Evolutionary conservation across 164 flowering plant genomes (phyloP).

Genomic region (Magnolia officinalis): DNA sequence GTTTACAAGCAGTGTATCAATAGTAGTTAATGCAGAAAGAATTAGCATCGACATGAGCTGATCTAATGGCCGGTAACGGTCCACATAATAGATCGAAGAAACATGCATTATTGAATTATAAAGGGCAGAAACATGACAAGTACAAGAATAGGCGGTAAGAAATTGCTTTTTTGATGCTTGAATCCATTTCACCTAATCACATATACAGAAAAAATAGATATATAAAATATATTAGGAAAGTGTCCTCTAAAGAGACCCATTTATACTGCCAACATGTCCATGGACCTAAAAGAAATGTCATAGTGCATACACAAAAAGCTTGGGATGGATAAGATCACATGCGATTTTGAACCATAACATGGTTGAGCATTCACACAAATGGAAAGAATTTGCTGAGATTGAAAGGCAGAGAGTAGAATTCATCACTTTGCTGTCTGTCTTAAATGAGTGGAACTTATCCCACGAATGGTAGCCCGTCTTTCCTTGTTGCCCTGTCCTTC

Average conservation of each 20-base stretch:
- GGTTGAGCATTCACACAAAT: conserved; percentile 37
- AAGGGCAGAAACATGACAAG: too few relatives aligned
- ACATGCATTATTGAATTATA: too few relatives aligned
- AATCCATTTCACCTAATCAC: neutral
- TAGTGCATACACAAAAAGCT: neutral
- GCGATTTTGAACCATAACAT: neutral
- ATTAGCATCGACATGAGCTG: too few relatives aligned
- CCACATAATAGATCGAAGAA: too few relatives aligned
- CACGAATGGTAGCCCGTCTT: conserved; percentile 93
- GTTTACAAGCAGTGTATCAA: too few relatives aligned
- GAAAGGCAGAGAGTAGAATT: conserved; percentile 91
- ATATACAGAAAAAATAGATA: conserved; percentile 1
- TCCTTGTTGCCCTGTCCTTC: conserved; percentile 46
- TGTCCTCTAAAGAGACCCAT: neutral
- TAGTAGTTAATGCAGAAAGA: too few relatives aligned
- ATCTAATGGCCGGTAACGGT: too few relatives aligned
- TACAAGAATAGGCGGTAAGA: neutral
- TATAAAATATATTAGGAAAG: neutral
- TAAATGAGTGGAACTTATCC: conserved; percentile 82
- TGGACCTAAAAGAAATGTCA: neutral
- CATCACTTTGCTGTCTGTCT: conserved; percentile 74
- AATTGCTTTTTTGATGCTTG: neutral
- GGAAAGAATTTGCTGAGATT: conserved; percentile 93
- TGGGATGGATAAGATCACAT: neutral
- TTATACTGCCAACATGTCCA: neutral